Conservation (phyloP, 768 basidiomycete genomes). For the Galerina sulciceps region DNA sequence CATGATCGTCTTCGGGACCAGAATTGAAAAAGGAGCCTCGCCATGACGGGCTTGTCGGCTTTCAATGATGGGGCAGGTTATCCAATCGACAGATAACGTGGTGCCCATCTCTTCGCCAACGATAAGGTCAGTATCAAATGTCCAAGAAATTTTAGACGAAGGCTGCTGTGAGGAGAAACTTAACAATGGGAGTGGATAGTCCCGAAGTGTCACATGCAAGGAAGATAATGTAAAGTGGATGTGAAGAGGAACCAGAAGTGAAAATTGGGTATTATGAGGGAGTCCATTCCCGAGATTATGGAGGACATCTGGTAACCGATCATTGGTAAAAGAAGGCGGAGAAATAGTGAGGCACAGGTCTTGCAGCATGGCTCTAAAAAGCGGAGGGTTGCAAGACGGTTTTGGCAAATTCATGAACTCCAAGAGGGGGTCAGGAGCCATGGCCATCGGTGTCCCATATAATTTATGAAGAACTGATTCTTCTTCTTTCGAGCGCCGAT, state of each 20-base stretch:
- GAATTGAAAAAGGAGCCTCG: constrained; percentile 56
- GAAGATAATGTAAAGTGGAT: constrained; percentile 68
- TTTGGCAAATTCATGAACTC: constrained; percentile 48
- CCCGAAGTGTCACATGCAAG: constrained; percentile 70
- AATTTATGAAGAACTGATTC: constrained; percentile 48
- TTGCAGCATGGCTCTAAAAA: constrained; percentile 69
- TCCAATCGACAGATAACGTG: constrained; percentile 68
- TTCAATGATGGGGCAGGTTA: constrained; percentile 69
- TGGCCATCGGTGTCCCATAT: constrained; percentile 36
- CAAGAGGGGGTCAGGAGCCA: constrained; percentile 35
- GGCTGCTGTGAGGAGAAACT: constrained; percentile 59
- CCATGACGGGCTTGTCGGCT: constrained; percentile 54
- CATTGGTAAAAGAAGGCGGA: constrained; percentile 61
- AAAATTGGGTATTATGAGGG: constrained; percentile 72
- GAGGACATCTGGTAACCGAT: constrained; percentile 65
- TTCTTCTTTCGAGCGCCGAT: constrained; percentile 55
- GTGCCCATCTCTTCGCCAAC: constrained; percentile 87
- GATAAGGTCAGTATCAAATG: constrained; percentile 79
- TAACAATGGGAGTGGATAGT: constrained; percentile 89
- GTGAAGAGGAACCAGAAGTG: constrained; percentile 83
- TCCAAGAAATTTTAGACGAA: constrained; percentile 46
- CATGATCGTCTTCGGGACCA: constrained; percentile 91
- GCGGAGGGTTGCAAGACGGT: constrained; percentile 52
- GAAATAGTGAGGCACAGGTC: constrained; percentile 60
- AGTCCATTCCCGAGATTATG: constrained; percentile 68